Evolutionary conservation across 208 protist genomes (phyloP).

Genomic region (Trichomonas vaginalis): DNA sequence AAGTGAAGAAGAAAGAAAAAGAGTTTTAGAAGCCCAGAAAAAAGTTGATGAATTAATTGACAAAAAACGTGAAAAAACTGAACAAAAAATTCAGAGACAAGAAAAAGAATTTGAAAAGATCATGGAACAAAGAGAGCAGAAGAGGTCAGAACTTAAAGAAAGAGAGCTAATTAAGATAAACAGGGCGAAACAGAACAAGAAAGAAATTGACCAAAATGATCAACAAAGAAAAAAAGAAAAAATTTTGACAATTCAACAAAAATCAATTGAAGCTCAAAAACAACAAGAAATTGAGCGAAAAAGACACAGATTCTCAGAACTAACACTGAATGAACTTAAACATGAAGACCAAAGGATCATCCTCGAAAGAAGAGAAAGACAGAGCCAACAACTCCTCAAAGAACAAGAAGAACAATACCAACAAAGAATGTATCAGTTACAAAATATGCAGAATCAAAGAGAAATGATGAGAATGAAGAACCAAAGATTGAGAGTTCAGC

Average conservation of each 20-base stretch:
- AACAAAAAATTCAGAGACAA: neutral
- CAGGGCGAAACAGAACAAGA: neutral
- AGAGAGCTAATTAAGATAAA: neutral
- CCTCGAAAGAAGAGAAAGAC: neutral
- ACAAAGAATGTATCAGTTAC: neutral
- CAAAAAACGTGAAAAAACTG: neutral
- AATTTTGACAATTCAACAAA: neutral
- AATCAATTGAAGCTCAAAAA: neutral
- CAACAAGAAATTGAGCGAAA: neutral
- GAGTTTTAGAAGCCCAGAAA: neutral
- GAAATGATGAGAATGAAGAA: neutral
- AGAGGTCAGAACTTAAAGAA: neutral
- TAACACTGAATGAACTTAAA: neutral
- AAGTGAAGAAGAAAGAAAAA: neutral
- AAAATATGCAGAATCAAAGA: neutral
- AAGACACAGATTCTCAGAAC: neutral
- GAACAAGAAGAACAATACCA: neutral
- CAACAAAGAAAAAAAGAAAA: neutral
- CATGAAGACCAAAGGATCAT: neutral
- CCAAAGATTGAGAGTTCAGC: neutral
- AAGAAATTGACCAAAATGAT: neutral
- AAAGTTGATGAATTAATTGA: neutral
- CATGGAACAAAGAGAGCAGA: neutral
- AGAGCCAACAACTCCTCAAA: neutral
- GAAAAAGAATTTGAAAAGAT: neutral